A percentile compares a stretch with the other conserved stretches of the same genome.
These are phyloP conservation scores for Hansenula lynferdii DNA, from an alignment of 1,139 yeast species.

Conservation along the genomic window DNA sequence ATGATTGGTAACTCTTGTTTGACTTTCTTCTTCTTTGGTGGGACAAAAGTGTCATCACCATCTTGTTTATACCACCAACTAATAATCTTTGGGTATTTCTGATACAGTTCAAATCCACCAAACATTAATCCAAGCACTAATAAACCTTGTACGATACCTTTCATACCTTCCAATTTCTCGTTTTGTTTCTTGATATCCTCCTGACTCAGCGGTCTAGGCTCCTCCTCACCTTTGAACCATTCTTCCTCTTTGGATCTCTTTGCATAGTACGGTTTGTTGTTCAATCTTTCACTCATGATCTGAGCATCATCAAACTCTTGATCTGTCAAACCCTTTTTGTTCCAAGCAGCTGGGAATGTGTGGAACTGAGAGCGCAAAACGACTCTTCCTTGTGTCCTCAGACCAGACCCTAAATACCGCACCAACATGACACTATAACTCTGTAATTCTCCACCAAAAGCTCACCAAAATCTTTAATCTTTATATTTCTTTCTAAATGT, in stretches of 20 bases:
- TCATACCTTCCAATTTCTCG: conserved; percentile 1
- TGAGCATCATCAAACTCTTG: conserved; percentile 27
- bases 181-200: conserved; percentile 1
- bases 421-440: too few relatives aligned
- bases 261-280: conserved; percentile 18
- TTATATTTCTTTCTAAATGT: too few relatives aligned
- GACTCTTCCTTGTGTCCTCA: too few relatives aligned
- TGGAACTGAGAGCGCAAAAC: too few relatives aligned
- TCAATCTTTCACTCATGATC: conserved; percentile 20
- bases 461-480: too few relatives aligned
- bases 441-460: too few relatives aligned
- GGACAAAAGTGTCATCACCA: not conserved
- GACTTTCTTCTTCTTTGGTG: conserved; percentile 13
- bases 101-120: conserved; percentile 2
- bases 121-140: not conserved
- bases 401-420: too few relatives aligned
- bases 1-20: conserved; percentile 21
- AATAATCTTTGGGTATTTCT: conserved; percentile 1
- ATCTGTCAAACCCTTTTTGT: conserved; percentile 8
- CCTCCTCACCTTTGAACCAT: too few relatives aligned
- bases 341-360: too few relatives aligned
- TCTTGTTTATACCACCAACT: conserved; percentile 2
- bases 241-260: conserved; percentile 15
- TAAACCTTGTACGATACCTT: conserved; percentile 1
- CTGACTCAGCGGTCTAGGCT: not conserved